phyloP scores from a whole-genome alignment of 805 yeast genomes.

The Myxozyma mucilagina region DNA sequence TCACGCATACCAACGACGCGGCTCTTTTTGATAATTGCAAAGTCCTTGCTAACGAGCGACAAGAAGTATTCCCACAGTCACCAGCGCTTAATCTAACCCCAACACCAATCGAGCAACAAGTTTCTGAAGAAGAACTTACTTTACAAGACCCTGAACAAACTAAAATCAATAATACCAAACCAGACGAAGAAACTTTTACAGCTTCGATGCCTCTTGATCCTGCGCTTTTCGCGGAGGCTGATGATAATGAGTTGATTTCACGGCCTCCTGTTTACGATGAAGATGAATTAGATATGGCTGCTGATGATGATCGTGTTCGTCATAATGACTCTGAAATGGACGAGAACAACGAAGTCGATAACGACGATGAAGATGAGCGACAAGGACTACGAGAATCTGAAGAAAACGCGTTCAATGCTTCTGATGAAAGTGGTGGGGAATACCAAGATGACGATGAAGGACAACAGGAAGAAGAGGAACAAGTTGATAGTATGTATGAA shows the following conservation, averaged over 20 bases:
- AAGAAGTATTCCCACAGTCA: too few species aligned
- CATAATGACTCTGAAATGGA: background rate
- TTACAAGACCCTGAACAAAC: background rate
- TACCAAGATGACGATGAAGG: slow-evolving; percentile 16
- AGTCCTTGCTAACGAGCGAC: background rate
- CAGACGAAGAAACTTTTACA: background rate
- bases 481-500: slow-evolving; percentile 1
- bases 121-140: background rate
- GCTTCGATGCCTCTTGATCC: slow-evolving; percentile 10
- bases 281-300: background rate
- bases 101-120: background rate
- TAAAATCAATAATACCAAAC: background rate
- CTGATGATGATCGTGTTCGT: background rate
- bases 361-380: too few species aligned
- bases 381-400: background rate
- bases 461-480: background rate
- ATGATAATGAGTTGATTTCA: background rate
- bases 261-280: background rate
- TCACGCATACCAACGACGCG: background rate
- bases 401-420: background rate
- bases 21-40: background rate
- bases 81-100: background rate
- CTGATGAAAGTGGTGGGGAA: slow-evolving; percentile 6
- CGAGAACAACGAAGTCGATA: background rate
- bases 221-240: slow-evolving; percentile 8